Base-by-base conservation (phyloP, 2,329 filamentous ascomycete genomes). In the Monosporascus sp. region DNA sequence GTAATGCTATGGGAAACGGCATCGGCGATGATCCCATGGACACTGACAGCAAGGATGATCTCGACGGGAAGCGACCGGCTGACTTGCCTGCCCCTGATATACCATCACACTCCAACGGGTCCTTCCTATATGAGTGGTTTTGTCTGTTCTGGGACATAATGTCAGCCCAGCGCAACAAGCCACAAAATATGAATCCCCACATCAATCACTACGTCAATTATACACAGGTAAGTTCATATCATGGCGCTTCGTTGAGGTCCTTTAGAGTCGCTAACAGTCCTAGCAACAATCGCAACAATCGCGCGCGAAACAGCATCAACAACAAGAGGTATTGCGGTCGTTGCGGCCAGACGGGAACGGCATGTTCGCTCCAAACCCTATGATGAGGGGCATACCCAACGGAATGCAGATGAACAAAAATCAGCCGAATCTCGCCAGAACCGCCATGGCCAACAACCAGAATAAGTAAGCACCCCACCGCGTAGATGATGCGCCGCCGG, bases 91-190 rank as follows among this genome's bases (percentile, higher is more conserved):
- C 82, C 7, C 86, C 91, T 14, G 85, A 84, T 58, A 76, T 91
- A 6, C 84, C 86, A 14, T 80, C 81, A 48, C 78, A 78, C 56
- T 80, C 80, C 52, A 88, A 87, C 64, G 88, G 82, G 57, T 90
- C 89, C 26, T 97, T 99, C 66, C 78, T 99, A n/a, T 88, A 91
- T 62, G 94, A 97, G 66, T 99, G 94, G 94, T 99, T 95, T 77
- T 90, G 87, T 66, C 81, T 97, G 50, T 99, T 99, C 71, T 97
- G 91, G 91, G 94, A 99, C 65, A 91, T 97, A 63, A 95, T 89
- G 72, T 85, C 85, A 66, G 90, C 91, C 52, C 89, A 93, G 68
- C 88, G 90, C 65, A 82, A 80, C 64, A 86, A 85, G 69, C 68
- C 65, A 46, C n/a, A 19, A 24, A 82, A 81, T 52, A 80, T 80